Conservation (phyloP, 2,329 filamentous ascomycete genomes). For the Trichoderma oligosporum region DNA sequence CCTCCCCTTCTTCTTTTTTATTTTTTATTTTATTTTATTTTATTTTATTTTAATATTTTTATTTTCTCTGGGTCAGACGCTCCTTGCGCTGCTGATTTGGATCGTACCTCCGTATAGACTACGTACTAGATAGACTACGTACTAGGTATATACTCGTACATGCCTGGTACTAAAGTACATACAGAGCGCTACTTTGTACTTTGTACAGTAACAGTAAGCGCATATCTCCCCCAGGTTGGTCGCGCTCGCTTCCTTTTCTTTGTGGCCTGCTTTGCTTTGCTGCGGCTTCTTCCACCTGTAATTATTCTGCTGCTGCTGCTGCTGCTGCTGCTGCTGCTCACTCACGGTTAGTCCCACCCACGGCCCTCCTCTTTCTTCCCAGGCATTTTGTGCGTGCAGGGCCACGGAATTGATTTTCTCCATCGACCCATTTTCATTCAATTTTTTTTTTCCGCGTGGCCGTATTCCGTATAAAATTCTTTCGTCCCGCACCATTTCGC, state of each 20-base stretch:
- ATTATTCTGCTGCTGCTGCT: too few species aligned
- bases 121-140: too few species aligned
- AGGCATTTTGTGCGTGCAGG: constrained; percentile 13
- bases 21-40: not conserved
- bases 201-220: constrained; percentile 15
- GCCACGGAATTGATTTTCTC: constrained; percentile 26
- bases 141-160: too few species aligned
- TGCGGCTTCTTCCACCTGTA: too few species aligned
- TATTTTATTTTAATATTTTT: too few species aligned
- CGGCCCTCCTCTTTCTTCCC: constrained; percentile 3
- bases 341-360: constrained; percentile 16
- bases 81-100: too few species aligned
- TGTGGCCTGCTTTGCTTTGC: too few species aligned
- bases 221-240: constrained; percentile 21
- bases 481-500: constrained; percentile 27
- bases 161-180: too few species aligned
- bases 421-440: constrained; percentile 23
- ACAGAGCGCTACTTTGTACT: too few species aligned
- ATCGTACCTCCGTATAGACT: constrained; percentile 21
- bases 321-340: constrained; percentile 2
- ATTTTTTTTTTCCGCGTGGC: constrained; percentile 18
- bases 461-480: constrained; percentile 31
- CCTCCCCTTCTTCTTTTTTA: constrained; percentile 24
- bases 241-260: not conserved
- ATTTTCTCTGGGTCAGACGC: constrained; percentile 23